Base-by-base conservation (phyloP, 129 eudicot genomes). In the Smallanthus sonchifolius region DNA sequence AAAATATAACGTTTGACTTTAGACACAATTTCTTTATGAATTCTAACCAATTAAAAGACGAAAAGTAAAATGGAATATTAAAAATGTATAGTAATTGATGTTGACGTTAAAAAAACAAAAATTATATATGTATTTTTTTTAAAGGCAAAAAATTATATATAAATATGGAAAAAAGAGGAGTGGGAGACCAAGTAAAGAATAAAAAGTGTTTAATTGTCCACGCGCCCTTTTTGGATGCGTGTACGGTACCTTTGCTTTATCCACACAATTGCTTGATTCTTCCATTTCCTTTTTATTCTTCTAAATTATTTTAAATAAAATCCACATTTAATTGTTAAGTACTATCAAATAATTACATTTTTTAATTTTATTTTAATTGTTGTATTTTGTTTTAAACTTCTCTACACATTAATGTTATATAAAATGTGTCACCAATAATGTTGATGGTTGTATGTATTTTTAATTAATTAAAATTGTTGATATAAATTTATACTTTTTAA, bases 201-300 rank as follows among this genome's bases (percentile, higher is more conserved):
- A 70, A 68, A 17, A 70, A 63, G 54, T 55, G 35, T 43, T 24
- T 9, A 77, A 24, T 38, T 42, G 34, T 34, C 54, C 78, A 79
- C 83, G 83, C 83, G 78, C 83, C 52, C 10, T 42, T 45, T 64
- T 72, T 65, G 13, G 78, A 79, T 72, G 78, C 83, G 83, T 79
- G 83, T 72, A 79, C 83, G 83, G 74, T 19, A 72, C 78, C 78
- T 79, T 79, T 79, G 83, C 83, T 79, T 79, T 70, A 65, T 70
- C 66, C 45, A 45, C 57, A 43, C 70, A 61, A 74, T 74, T 61
- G 49, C 78, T 74, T 74, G 65, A 75, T 75, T 75, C 79, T 75
- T 75, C 79, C 38, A 75, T 65, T 65, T 75, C 73, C 42, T 9
- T 65, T 49, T 75, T 75, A 65, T 75, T 75, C 73, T 65, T 65